Percentiles rank a stretch among this genome's conserved stretches.
phyloP scores from a whole-genome alignment of 2,329 filamentous ascomycete species.

The Penicillium sp. region DNA sequence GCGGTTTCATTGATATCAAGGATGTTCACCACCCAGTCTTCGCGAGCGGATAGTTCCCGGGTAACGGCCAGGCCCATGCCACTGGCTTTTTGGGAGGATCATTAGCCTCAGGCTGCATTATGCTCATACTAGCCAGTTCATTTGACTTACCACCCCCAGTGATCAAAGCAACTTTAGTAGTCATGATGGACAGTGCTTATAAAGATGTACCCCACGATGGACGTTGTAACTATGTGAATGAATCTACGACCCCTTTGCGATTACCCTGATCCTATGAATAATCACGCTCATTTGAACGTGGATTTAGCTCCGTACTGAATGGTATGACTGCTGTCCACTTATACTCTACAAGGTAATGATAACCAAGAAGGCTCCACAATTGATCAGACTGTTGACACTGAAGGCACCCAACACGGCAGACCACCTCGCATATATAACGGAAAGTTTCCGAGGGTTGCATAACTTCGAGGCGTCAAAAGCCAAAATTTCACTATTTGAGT shows the following conservation, averaged over 20 bases:
- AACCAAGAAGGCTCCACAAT: neutral
- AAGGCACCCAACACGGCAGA: neutral
- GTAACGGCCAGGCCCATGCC: slow-evolving; percentile 48
- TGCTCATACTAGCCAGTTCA: neutral
- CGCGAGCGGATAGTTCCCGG: slow-evolving; percentile 37
- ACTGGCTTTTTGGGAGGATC: slow-evolving; percentile 29
- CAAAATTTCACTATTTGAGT: neutral
- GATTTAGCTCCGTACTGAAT: neutral
- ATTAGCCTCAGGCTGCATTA: neutral
- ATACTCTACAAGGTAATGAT: neutral
- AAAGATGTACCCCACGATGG: neutral
- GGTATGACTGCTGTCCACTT: neutral
- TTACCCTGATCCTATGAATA: neutral
- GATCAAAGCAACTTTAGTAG: slow-evolving; percentile 13
- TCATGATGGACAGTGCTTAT: neutral
- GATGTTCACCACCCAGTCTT: slow-evolving; percentile 44
- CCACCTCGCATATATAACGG: neutral
- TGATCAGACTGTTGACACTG: neutral
- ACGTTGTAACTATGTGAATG: neutral
- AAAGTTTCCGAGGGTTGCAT: neutral
- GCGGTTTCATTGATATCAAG: slow-evolving; percentile 41
- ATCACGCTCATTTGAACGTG: neutral
- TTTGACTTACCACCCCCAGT: slow-evolving; percentile 17
- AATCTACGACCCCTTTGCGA: neutral
- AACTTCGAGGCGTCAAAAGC: neutral